Percentiles rank a stretch among this genome's conserved stretches.
These are phyloP conservation scores for Fusarium subtropicale DNA, from an alignment of 2,329 filamentous ascomycete species.

Conservation along the genomic window DNA sequence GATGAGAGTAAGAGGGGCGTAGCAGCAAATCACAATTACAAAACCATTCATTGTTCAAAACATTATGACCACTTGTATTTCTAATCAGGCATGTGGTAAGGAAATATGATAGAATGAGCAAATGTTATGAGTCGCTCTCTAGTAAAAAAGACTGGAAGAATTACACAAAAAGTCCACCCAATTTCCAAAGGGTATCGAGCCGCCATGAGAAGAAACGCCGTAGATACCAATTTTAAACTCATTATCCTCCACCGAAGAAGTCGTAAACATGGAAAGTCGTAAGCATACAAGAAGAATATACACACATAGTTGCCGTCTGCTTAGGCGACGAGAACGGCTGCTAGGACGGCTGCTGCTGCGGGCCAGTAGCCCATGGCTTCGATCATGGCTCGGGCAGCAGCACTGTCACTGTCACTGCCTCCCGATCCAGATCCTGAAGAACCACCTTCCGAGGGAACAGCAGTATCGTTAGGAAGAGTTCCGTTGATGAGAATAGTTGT, in stretches of 20 bases:
- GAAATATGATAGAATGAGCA: background rate
- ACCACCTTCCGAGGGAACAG: conserved; percentile 51
- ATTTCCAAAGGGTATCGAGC: conserved; percentile 25
- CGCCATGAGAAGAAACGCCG: conserved; percentile 15
- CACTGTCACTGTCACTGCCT: conserved; percentile 45
- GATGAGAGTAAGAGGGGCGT: background rate
- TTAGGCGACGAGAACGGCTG: conserved; percentile 59
- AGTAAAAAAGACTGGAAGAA: background rate
- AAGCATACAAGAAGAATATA: conserved; percentile 30
- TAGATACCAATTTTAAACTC: background rate
- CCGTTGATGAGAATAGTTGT: conserved; percentile 78
- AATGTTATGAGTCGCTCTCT: conserved; percentile 2
- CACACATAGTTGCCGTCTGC: background rate
- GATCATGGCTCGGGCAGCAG: conserved; percentile 50
- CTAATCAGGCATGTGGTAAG: background rate
- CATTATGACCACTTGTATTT: conserved; percentile 1
- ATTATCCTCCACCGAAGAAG: conserved; percentile 7
- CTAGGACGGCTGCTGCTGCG: conserved; percentile 57
- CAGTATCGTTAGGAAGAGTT: conserved; percentile 79
- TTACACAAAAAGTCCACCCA: conserved; percentile 7
- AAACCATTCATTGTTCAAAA: background rate
- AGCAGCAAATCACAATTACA: background rate
- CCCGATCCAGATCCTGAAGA: too few relatives aligned
- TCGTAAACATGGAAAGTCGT: conserved; percentile 25
- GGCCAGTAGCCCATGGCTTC: conserved; percentile 64